phyloP scores from a whole-genome alignment of 805 yeast species.

The Saturnispora mendoncae region DNA sequence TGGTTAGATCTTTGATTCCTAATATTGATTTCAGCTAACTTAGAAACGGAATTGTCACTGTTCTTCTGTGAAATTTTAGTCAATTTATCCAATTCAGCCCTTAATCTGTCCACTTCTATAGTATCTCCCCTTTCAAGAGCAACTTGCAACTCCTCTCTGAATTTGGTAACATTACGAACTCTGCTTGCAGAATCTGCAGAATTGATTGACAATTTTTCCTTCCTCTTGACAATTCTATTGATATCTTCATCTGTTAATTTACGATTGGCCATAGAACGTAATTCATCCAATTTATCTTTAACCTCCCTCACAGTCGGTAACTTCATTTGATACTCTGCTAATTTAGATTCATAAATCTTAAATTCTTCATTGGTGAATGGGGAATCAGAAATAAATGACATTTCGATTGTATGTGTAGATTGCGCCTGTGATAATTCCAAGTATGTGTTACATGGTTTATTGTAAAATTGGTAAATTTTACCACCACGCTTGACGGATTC shows the following conservation, averaged over 20 bases:
- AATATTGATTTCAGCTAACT: constrained; percentile 67
- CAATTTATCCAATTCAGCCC: constrained; percentile 7
- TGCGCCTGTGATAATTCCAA: constrained; percentile 77
- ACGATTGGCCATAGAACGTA: constrained; percentile 53
- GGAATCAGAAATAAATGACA: constrained; percentile 74
- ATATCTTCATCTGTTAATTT: constrained; percentile 66
- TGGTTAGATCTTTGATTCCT: constrained; percentile 79
- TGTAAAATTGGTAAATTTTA: constrained; percentile 35
- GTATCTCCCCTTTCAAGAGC: constrained; percentile 54
- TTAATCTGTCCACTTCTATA: constrained; percentile 39
- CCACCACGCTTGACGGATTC: constrained; percentile 42
- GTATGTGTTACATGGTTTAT: constrained; percentile 40
- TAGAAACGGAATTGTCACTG: constrained; percentile 23
- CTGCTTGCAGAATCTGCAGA: constrained; percentile 59
- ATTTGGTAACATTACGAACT: constrained; percentile 62
- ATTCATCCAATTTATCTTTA: constrained; percentile 52
- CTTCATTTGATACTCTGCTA: constrained; percentile 16
- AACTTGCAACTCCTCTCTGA: constrained; percentile 65
- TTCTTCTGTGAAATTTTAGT: constrained; percentile 8
- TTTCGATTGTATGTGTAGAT: constrained; percentile 63
- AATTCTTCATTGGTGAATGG: constrained; percentile 65
- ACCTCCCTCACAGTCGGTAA: constrained; percentile 60
- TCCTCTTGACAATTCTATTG: constrained; percentile 66
- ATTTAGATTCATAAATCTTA: constrained; percentile 43
- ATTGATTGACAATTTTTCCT: constrained; percentile 50